Evolutionary conservation across 2,329 filamentous ascomycete species (phyloP), one percentile per base, ranked within the genome.

Genomic region (Ceratocystis harringtonii): DNA sequence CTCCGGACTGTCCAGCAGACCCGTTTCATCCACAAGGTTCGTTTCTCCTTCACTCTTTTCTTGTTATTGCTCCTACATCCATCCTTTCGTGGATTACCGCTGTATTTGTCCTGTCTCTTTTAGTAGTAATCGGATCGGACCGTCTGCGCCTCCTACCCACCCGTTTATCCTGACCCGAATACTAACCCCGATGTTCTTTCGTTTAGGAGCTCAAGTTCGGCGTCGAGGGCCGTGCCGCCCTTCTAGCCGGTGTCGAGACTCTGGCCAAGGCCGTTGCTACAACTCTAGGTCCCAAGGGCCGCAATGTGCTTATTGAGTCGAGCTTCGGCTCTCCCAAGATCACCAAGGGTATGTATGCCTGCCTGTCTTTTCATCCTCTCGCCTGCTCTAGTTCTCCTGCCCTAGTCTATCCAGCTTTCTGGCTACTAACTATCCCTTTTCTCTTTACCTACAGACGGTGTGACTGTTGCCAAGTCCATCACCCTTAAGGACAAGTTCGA

Each of bases 241-340:
- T 99, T 69, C 84, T 99, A 70, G 86, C 87, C 74, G 94, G 94
- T 84, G 92, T 97, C 70, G 94, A 99, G 77, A 97, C 94, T 71
- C 86, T 99, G 70, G 92, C 94, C 73, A 95, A 87, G 80, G 94
- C 94, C 69, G 94, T 99, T 69, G 89, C 92, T 70, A 96, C 92
- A 69, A 99, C 94, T 70, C 84, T 99, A 68, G 94, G 94, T 71
- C 94, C 94, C 73, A 99, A 99, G 84, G 94, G 94, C 77, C 87
- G 94, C 76, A 99, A 97, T 80, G 94, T 99, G 71, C 78, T 99
- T 74, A 99, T 99, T 72, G 94, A 99, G 82, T 96, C 92, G 69
- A 90, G 90, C 81, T 99, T 96, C 74, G 94, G 94, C 77, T 96
- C 94, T 61, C 94, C 94, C 73, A 99, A 99, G 85, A 99, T 99